Conservation (phyloP, 305 asterid genomes). For the Nicotiana rustica region DNA sequence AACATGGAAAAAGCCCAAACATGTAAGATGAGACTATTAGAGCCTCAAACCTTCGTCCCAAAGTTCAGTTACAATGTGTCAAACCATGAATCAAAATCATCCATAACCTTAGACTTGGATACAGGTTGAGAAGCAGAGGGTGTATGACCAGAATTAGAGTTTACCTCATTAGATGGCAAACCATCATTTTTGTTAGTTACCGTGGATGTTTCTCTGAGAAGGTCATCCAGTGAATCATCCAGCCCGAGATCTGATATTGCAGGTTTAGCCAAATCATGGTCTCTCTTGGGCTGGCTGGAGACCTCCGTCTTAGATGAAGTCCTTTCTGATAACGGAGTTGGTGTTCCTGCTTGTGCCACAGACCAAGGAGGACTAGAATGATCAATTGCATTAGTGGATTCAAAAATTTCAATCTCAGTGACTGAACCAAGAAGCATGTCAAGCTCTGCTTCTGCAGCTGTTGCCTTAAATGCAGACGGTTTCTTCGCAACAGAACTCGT, state of each 20-base stretch:
- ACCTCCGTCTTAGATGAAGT: constrained; percentile 37
- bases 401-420: constrained; percentile 47
- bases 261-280: constrained; percentile 33
- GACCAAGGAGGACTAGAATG: constrained; percentile 26
- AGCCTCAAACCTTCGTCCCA: neutral
- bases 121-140: constrained; percentile 39
- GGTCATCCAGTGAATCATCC: constrained; percentile 61
- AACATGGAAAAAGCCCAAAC: neutral
- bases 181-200: constrained; percentile 31
- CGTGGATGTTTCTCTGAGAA: constrained; percentile 66
- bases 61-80: constrained; percentile 57
- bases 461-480: constrained; percentile 55
- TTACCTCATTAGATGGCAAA: constrained; percentile 39
- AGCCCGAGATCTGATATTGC: constrained; percentile 34
- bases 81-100: constrained; percentile 93
- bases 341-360: constrained; percentile 25
- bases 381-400: constrained; percentile 39
- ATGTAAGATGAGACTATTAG: neutral
- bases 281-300: constrained; percentile 38
- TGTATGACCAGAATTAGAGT: constrained; percentile 33
- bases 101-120: constrained; percentile 57
- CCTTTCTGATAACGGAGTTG: constrained; percentile 30
- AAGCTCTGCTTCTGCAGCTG: constrained; percentile 79
- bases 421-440: constrained; percentile 86
- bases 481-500: constrained; percentile 42